Evolutionary conservation across 805 yeast genomes (phyloP), one percentile per base, ranked within the genome.

Genomic region (Scheffersomyces stipitis): DNA sequence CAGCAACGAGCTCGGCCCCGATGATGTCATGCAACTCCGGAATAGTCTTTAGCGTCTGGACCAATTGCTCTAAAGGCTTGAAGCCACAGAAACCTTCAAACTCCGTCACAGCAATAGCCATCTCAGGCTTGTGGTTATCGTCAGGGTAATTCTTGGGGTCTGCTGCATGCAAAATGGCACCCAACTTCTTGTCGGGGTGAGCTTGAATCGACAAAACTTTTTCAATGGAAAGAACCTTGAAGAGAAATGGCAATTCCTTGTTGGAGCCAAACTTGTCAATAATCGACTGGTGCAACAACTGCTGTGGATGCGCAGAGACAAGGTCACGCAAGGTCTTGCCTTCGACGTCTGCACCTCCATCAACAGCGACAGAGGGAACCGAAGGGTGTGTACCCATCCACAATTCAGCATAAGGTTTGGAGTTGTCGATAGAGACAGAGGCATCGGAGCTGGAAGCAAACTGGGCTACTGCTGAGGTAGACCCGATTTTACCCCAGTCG

Each of bases 321-420:
- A 86, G 58, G 14, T 86, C 85, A 42, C 89, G 73, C 58, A 93
- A 73, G 15, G 79, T 72, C 48, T 75, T 66, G 22, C 82, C 82
- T 14, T 69, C 62, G 15, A 47, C 44, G 15, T 49, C 54, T 4
- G 35, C 28, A 6, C 42, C 49, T 22, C 54, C 58, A 18, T 66
- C 75, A 17, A 75, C 73, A 33, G 77, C 75, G 32, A 64, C 64
- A 14, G 96, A 83, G 18, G 98, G 96, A 9, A 85, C 89, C 31
- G 85, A 85, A 36, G 95, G 91, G 60, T 93, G 99, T 17, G 98
- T 89, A 27, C 99, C 99, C 99, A 93, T 93, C 99, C 99, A 93
- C 49, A 93, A 72, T 63, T 93, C 99, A 13, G 99, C 99, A 57
- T 93, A 93, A 8, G 99, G 98, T 55, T 81, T 78, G 26, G 71